These are phyloP conservation scores for Chloranthus sessilifolius DNA, from an alignment of 164 flowering plant species.

Conservation along the genomic window DNA sequence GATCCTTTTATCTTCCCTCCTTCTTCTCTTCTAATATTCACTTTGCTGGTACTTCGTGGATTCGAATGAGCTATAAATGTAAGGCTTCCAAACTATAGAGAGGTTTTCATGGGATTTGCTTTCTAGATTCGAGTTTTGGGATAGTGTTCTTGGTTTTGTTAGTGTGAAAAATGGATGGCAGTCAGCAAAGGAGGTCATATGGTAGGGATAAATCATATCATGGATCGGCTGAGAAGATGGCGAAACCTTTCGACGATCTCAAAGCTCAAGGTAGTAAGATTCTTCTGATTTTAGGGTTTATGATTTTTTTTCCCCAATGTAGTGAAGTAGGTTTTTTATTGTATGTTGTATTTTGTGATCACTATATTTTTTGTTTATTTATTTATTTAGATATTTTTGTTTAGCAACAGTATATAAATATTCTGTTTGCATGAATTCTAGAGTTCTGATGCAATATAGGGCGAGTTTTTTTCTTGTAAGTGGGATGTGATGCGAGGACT, in stretches of 20 bases:
- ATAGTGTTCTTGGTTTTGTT: constrained; percentile 1
- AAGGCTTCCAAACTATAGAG: background rate
- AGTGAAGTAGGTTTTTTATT: background rate
- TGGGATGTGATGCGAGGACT: too few species aligned
- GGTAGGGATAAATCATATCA: background rate
- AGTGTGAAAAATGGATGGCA: constrained; percentile 26
- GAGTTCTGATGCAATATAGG: constrained; percentile 12
- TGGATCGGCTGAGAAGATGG: constrained; percentile 7
- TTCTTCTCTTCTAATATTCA: background rate
- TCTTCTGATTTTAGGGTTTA: too few species aligned
- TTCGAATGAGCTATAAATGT: background rate
- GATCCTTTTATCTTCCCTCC: background rate
- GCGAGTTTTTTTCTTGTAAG: too few species aligned
- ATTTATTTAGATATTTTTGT: background rate
- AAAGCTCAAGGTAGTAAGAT: too few species aligned
- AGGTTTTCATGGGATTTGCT: constrained; percentile 12
- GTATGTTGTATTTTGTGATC: background rate
- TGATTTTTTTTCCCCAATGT: constrained; percentile 9
- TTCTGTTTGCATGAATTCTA: constrained; percentile 5
- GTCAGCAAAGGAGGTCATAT: constrained; percentile 18
- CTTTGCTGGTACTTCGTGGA: background rate
- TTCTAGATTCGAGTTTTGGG: constrained; percentile 14
- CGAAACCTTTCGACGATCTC: too few species aligned
- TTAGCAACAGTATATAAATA: background rate
- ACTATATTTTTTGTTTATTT: background rate